Percentiles rank a stretch among this genome's conserved stretches.
Conservation (phyloP, 192 early-diverging fungal genomes). For the Podila minutissima region DNA sequence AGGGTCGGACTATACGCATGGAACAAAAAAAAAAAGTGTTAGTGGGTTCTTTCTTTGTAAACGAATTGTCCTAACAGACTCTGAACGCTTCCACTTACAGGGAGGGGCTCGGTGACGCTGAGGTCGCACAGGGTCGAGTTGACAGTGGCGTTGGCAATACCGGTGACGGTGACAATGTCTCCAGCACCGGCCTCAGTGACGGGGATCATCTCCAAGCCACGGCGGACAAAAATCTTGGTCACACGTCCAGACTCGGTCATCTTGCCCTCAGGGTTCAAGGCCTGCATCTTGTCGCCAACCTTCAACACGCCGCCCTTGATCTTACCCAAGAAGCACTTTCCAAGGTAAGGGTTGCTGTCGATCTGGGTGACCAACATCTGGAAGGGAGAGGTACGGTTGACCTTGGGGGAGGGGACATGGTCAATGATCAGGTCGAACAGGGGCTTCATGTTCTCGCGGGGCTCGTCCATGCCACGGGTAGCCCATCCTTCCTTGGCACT, state of each 20-base stretch:
- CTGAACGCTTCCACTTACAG: slow-evolving; percentile 20
- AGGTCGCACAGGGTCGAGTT: slow-evolving; percentile 83
- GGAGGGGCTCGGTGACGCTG: slow-evolving; percentile 67
- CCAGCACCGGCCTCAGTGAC: slow-evolving; percentile 83
- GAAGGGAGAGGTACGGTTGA: slow-evolving; percentile 72
- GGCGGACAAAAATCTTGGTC: slow-evolving; percentile 79
- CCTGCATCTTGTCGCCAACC: slow-evolving; percentile 80
- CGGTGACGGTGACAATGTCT: slow-evolving; percentile 83
- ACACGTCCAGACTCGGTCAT: slow-evolving; percentile 74
- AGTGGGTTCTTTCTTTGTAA: neutral
- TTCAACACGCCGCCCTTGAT: slow-evolving; percentile 74
- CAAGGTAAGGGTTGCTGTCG: slow-evolving; percentile 83
- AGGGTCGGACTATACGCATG: slow-evolving; percentile 62
- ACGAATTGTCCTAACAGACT: neutral
- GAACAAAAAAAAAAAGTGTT: neutral
- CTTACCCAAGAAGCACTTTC: slow-evolving; percentile 84
- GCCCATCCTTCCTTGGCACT: slow-evolving; percentile 91
- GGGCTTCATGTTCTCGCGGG: slow-evolving; percentile 65
- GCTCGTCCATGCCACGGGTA: slow-evolving; percentile 58
- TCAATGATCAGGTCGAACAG: slow-evolving; percentile 80
- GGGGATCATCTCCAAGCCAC: slow-evolving; percentile 77
- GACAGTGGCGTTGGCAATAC: slow-evolving; percentile 77
- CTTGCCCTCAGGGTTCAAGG: slow-evolving; percentile 74
- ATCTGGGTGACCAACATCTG: slow-evolving; percentile 90
- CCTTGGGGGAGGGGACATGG: slow-evolving; percentile 73